phyloP scores from a whole-genome alignment of 2,329 filamentous ascomycete species.

The Diplodia scrobiculata region DNA sequence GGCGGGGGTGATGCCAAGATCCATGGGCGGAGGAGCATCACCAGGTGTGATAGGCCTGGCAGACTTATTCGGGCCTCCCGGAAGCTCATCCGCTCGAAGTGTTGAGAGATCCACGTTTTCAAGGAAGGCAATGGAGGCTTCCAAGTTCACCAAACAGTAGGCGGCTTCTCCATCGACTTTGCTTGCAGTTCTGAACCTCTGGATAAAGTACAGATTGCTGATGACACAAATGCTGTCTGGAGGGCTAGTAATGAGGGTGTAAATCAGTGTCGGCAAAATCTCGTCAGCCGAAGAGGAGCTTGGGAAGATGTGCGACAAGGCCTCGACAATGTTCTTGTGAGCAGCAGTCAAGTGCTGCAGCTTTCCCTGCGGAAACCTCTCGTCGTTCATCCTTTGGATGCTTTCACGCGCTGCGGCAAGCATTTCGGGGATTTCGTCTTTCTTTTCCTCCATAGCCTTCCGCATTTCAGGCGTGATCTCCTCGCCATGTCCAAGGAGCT shows the following conservation, averaged over 20 bases:
- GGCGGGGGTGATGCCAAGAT: slow-evolving; percentile 45
- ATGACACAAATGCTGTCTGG: slow-evolving; percentile 84
- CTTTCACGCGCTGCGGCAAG: slow-evolving; percentile 69
- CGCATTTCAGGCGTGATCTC: slow-evolving; percentile 59
- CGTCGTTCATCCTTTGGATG: slow-evolving; percentile 79
- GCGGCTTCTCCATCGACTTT: slow-evolving; percentile 92
- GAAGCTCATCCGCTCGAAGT: slow-evolving; percentile 75
- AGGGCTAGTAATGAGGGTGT: slow-evolving; percentile 86
- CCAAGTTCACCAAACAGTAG: slow-evolving; percentile 93
- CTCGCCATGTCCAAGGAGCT: slow-evolving; percentile 65
- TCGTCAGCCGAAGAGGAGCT: slow-evolving; percentile 90
- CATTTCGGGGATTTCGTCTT: slow-evolving; percentile 69
- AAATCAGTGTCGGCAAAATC: slow-evolving; percentile 95
- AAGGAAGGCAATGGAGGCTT: slow-evolving; percentile 90
- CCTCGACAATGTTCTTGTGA: slow-evolving; percentile 94
- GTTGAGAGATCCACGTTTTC: slow-evolving; percentile 94
- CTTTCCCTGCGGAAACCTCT: slow-evolving; percentile 87
- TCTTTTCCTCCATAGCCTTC: slow-evolving; percentile 56
- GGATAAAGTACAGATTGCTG: slow-evolving; percentile 93
- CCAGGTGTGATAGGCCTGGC: slow-evolving; percentile 52
- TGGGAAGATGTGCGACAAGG: slow-evolving; percentile 65
- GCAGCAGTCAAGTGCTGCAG: slow-evolving; percentile 83
- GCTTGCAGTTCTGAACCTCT: slow-evolving; percentile 80
- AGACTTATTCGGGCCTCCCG: slow-evolving; percentile 65
- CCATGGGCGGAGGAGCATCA: slow-evolving; percentile 47